Percentiles rank a stretch among this genome's conserved stretches.
These are phyloP conservation scores for Oryza punctata DNA, from an alignment of 176 grass and related monocot genomes.

Conservation along the genomic window DNA sequence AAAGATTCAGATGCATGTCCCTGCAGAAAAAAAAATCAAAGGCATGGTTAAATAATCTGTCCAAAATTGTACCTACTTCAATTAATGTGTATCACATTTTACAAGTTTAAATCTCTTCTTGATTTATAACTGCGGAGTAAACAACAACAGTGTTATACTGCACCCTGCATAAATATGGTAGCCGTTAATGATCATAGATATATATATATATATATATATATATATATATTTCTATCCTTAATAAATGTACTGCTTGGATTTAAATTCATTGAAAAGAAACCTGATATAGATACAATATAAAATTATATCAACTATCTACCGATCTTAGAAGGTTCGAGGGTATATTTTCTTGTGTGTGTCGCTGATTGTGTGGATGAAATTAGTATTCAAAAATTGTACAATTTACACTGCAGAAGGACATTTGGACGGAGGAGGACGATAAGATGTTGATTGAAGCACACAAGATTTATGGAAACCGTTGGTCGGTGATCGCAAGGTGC, in stretches of 20 bases:
- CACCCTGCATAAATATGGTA: not conserved
- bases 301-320: not conserved
- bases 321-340: not conserved
- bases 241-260: not conserved
- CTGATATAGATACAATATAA: not conserved
- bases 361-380: not conserved
- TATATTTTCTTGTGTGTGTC: not conserved
- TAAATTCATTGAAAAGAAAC: not conserved
- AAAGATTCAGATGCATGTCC: not conserved
- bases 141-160: not conserved
- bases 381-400: not conserved
- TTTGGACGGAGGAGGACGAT: constrained; percentile 72
- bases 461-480: constrained; percentile 55
- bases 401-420: constrained; percentile 52
- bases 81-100: not conserved
- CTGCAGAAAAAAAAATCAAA: not conserved
- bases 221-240: not conserved
- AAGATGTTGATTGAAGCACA: constrained; percentile 53
- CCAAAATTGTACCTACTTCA: not conserved
- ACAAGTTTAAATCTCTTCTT: too few relatives aligned
- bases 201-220: not conserved
- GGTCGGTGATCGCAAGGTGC: constrained; percentile 57
- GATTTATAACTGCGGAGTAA: too few relatives aligned
- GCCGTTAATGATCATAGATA: not conserved
- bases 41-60: not conserved